These are phyloP conservation scores for Ramaria sp. DNA, from an alignment of 768 basidiomycete species.

Conservation along the genomic window DNA sequence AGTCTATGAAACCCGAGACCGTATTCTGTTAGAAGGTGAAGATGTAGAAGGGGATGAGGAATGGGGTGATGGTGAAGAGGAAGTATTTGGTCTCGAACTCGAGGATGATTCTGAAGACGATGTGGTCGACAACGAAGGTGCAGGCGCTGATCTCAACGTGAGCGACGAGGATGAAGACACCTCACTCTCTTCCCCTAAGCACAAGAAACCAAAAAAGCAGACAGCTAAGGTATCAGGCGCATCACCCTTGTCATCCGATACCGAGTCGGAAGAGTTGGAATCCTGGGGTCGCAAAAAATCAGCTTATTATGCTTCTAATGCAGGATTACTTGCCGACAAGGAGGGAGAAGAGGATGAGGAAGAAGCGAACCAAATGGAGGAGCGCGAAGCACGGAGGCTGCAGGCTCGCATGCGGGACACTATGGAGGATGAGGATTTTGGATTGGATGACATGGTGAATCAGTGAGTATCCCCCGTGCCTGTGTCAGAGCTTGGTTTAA, in stretches of 20 bases:
- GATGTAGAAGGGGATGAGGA: slow-evolving; percentile 34
- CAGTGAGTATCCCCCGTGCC: slow-evolving; percentile 5
- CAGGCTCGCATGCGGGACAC: slow-evolving; percentile 65
- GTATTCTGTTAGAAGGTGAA: slow-evolving; percentile 65
- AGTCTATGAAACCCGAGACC: slow-evolving; percentile 72
- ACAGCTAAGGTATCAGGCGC: slow-evolving; percentile 8
- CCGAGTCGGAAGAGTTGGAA: slow-evolving; percentile 45
- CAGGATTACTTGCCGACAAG: slow-evolving; percentile 38
- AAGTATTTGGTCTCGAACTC: slow-evolving; percentile 63
- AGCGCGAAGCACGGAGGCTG: slow-evolving; percentile 73
- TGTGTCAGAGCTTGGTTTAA: not conserved
- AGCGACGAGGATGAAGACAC: slow-evolving; percentile 18
- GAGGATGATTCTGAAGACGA: slow-evolving; percentile 25
- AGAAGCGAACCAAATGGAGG: slow-evolving; percentile 80
- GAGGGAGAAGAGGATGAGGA: slow-evolving; percentile 68
- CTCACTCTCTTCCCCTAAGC: not conserved
- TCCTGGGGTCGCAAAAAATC: slow-evolving; percentile 75
- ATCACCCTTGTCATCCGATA: slow-evolving; percentile 12
- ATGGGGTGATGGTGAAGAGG: slow-evolving; percentile 40
- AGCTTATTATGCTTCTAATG: slow-evolving; percentile 83
- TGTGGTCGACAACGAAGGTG: slow-evolving; percentile 33
- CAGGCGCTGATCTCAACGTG: slow-evolving; percentile 25
- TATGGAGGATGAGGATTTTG: slow-evolving; percentile 75
- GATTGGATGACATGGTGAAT: slow-evolving; percentile 54
- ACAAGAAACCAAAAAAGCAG: slow-evolving; percentile 14